Conservation (phyloP, 306 rosid species). For the Mucuna pruriens region DNA sequence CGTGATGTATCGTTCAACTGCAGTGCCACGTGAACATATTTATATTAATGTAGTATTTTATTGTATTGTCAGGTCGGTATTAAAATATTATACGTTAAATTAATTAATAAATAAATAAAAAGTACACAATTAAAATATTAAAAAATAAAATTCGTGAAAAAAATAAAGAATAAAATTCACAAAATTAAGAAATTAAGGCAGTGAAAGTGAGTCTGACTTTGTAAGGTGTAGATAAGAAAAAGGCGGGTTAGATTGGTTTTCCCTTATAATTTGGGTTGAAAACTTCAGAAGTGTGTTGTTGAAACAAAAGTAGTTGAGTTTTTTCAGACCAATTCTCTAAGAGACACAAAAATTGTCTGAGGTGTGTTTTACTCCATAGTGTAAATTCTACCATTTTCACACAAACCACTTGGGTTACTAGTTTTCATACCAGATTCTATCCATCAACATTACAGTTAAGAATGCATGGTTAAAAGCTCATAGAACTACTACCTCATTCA, state of each 20-base stretch:
- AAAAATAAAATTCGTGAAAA: too few relatives aligned
- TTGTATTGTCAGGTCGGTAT: too few relatives aligned
- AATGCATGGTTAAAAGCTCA: constrained; percentile 24
- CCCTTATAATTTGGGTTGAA: not conserved
- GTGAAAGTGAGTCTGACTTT: constrained; percentile 24
- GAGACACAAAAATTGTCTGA: not conserved
- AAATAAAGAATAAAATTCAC: too few relatives aligned
- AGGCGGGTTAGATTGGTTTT: not conserved
- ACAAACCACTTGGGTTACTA: constrained; percentile 25
- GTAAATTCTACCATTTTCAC: not conserved
- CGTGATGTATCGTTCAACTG: too few relatives aligned
- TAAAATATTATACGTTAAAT: too few relatives aligned
- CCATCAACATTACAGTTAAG: constrained; percentile 33
- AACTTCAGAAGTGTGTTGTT: not conserved
- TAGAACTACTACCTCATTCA: not conserved
- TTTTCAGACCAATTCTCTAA: constrained; percentile 7
- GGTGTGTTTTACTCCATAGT: not conserved
- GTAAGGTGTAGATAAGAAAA: not conserved
- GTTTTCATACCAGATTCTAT: constrained; percentile 30
- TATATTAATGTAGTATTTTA: too few relatives aligned
- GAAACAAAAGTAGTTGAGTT: constrained; percentile 13
- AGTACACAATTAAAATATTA: too few relatives aligned
- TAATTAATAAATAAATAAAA: too few relatives aligned
- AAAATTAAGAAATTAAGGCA: not conserved
- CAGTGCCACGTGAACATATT: too few relatives aligned